A percentile compares a stretch with the other conserved stretches of the same genome.
Evolutionary conservation across 345 rosid genomes (phyloP).

Genomic region (Linum usitatissimum): DNA sequence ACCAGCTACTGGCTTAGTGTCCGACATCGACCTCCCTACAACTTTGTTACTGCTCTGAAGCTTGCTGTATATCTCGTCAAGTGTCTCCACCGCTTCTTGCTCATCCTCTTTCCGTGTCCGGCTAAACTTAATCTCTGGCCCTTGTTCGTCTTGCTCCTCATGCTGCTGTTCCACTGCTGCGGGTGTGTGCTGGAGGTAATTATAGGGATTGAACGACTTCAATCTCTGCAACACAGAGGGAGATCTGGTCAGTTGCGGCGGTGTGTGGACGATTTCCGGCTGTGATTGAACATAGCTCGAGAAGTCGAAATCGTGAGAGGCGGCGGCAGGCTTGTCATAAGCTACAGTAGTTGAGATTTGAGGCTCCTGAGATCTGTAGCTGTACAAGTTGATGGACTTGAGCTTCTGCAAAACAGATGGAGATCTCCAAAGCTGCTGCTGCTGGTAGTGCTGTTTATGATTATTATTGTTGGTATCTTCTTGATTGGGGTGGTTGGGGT

Average conservation of each 20-base stretch:
- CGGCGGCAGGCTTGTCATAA: not conserved
- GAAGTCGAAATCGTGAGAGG: too few relatives aligned
- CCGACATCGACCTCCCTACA: conserved; percentile 45
- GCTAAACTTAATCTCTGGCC: not conserved
- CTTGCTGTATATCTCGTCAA: conserved; percentile 49
- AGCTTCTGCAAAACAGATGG: conserved; percentile 54
- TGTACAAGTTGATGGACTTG: conserved; percentile 51
- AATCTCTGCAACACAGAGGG: conserved; percentile 54
- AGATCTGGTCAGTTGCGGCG: conserved; percentile 36
- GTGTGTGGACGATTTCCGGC: conserved; percentile 1
- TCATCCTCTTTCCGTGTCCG: conserved; percentile 1
- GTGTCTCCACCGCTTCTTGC: conserved; percentile 18
- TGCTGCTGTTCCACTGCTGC: not conserved
- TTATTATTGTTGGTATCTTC: not conserved
- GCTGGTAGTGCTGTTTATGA: not conserved
- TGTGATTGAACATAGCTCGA: not conserved
- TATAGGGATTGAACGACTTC: conserved; percentile 50
- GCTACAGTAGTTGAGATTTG: not conserved
- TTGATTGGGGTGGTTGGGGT: conserved; percentile 4
- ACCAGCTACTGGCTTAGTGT: conserved; percentile 50
- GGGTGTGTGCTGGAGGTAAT: conserved; percentile 12
- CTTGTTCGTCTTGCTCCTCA: not conserved
- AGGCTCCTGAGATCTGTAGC: conserved; percentile 44
- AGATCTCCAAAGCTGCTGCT: conserved; percentile 36
- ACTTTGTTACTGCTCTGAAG: conserved; percentile 20